Percentiles rank a stretch among this genome's conserved stretches.
These are phyloP conservation scores for Acrodontium crateriforme DNA, from an alignment of 2,329 filamentous ascomycete genomes.

Conservation along the genomic window DNA sequence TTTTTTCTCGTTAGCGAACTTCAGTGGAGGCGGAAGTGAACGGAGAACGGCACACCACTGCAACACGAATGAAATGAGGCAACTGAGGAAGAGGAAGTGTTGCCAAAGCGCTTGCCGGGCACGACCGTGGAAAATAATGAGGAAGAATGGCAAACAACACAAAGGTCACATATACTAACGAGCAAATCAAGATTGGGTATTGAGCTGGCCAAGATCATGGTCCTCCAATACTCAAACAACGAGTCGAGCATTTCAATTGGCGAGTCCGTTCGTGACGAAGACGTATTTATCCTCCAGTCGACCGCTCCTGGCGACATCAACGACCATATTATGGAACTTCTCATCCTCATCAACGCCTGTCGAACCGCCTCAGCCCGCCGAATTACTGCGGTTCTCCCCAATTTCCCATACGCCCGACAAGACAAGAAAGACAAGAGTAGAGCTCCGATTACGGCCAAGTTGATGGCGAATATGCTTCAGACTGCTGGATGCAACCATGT, in stretches of 20 bases:
- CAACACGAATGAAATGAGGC: no score
- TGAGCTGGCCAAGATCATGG: conserved; percentile 64
- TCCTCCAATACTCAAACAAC: conserved; percentile 74
- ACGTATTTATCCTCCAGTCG: conserved; percentile 94
- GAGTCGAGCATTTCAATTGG: conserved; percentile 87
- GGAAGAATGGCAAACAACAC: no score
- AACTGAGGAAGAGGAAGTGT: no score
- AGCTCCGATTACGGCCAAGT: conserved; percentile 89
- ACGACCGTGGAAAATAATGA: no score
- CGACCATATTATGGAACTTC: conserved; percentile 91
- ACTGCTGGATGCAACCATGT: conserved; percentile 86
- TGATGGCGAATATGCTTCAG: conserved; percentile 96
- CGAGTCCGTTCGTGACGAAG: conserved; percentile 91
- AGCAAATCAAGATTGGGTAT: conserved; percentile 67
- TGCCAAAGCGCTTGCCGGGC: no score
- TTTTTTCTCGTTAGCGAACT: conserved; percentile 3
- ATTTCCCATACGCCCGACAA: conserved; percentile 91
- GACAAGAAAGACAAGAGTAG: conserved; percentile 96
- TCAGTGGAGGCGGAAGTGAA: no score
- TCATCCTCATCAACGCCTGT: conserved; percentile 97
- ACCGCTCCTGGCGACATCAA: conserved; percentile 94
- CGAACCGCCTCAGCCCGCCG: conserved; percentile 72
- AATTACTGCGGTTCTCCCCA: conserved; percentile 89
- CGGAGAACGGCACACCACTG: no score
- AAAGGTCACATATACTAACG: no score